Evolutionary conservation across 169 alveolate genomes (phyloP).

Genomic region (Cryptosporidium sp.): DNA sequence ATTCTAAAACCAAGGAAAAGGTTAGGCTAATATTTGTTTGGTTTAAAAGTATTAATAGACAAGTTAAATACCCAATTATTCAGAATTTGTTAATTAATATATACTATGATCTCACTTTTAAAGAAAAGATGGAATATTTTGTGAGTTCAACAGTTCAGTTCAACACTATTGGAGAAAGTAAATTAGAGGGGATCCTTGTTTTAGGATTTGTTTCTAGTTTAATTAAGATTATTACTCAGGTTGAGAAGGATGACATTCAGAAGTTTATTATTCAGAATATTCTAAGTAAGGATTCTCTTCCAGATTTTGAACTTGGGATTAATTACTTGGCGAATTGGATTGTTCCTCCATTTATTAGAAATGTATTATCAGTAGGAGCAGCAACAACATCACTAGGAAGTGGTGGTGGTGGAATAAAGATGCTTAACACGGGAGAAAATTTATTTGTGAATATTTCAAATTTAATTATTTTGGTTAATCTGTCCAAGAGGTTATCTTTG

Average conservation of each 20-base stretch:
- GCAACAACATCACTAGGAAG: not conserved
- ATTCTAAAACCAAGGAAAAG: conserved; percentile 18
- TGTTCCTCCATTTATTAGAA: conserved; percentile 8
- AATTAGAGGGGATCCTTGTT: not conserved
- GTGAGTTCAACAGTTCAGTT: not conserved
- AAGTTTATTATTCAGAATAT: not conserved
- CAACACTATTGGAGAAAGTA: not conserved
- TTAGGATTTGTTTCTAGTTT: conserved; percentile 3
- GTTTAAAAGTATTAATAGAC: conserved; percentile 22
- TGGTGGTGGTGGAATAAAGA: not conserved
- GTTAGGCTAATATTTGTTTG: conserved; percentile 17
- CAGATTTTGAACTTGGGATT: not conserved
- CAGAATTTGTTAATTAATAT: not conserved
- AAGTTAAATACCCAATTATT: conserved; percentile 30
- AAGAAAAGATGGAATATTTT: conserved; percentile 33
- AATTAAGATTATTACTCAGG: not conserved
- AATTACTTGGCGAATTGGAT: conserved; percentile 16
- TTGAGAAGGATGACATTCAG: conserved; percentile 1
- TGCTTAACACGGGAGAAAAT: conserved; percentile 2
- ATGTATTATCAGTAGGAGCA: not conserved
- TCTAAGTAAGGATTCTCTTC: not conserved
- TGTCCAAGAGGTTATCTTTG: conserved; percentile 6
- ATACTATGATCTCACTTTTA: conserved; percentile 20
- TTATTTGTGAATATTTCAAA: conserved; percentile 31
- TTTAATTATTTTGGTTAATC: conserved; percentile 5